Conservation (phyloP, 2,329 filamentous ascomycete genomes). For the Trichoderma brevicompactum region DNA sequence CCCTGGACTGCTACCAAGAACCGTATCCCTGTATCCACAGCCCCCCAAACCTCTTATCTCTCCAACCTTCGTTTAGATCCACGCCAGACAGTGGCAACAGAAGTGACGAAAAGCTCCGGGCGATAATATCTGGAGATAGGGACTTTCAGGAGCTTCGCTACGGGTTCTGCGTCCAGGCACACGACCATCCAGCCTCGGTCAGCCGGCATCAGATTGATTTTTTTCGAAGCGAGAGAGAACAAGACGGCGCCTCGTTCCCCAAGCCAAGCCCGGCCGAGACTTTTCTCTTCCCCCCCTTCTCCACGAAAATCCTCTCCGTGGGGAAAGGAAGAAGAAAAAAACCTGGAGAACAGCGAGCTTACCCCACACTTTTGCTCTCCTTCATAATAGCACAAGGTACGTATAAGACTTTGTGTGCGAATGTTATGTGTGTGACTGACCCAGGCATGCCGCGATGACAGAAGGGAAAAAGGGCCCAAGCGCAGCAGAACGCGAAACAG, state of each 20-base stretch:
- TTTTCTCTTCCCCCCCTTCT: neutral
- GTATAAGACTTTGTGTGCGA: neutral
- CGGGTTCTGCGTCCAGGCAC: neutral
- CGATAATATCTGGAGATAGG: neutral
- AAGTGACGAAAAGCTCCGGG: neutral
- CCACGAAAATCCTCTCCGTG: constrained; percentile 25
- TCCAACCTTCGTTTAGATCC: constrained; percentile 8
- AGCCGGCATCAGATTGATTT: neutral
- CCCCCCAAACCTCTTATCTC: constrained; percentile 27
- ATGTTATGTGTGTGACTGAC: neutral
- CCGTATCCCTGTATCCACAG: constrained; percentile 16
- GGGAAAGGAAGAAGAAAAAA: constrained; percentile 9
- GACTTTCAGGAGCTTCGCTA: neutral
- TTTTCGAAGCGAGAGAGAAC: neutral
- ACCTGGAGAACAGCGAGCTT: constrained; percentile 2
- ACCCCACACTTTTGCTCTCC: constrained; percentile 24
- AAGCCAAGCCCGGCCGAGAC: neutral
- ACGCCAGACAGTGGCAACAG: neutral
- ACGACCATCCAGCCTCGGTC: neutral
- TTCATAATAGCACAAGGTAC: neutral
- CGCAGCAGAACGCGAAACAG: neutral
- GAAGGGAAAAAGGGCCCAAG: neutral
- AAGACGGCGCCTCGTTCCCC: constrained; percentile 10
- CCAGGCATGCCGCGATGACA: neutral
- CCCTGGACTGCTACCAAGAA: neutral